Evolutionary conservation across 768 basidiomycete species (phyloP).

Genomic region (Pleurotus sapidus): DNA sequence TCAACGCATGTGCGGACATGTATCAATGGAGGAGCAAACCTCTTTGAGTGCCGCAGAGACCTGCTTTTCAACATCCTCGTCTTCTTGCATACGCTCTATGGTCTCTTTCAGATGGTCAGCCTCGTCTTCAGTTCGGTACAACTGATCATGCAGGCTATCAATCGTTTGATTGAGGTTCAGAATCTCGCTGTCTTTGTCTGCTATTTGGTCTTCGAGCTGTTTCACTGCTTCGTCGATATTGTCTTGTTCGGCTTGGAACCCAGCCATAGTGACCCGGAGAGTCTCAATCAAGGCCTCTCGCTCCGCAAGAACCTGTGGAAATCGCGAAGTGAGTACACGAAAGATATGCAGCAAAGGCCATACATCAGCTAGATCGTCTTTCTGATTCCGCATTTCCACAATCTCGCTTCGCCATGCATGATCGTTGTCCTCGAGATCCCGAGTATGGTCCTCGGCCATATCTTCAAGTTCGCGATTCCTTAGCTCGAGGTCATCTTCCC

Average conservation of each 20-base stretch:
- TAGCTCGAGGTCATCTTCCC: slow-evolving; percentile 82
- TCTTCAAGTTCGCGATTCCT: slow-evolving; percentile 79
- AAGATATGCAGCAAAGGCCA: neutral
- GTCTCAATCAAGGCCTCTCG: slow-evolving; percentile 78
- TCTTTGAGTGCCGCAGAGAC: slow-evolving; percentile 78
- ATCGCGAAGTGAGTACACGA: neutral
- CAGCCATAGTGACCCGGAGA: slow-evolving; percentile 68
- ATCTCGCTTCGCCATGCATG: slow-evolving; percentile 89
- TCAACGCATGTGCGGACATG: neutral
- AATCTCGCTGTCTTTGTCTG: slow-evolving; percentile 78
- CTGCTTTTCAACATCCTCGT: slow-evolving; percentile 72
- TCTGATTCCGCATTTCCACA: slow-evolving; percentile 72
- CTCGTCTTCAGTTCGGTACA: slow-evolving; percentile 87
- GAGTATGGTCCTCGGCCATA: slow-evolving; percentile 68
- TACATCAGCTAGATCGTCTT: slow-evolving; percentile 78
- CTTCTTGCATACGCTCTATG: slow-evolving; percentile 61
- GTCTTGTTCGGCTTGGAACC: slow-evolving; percentile 68
- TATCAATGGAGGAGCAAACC: slow-evolving; percentile 33
- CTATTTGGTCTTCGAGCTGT: slow-evolving; percentile 75
- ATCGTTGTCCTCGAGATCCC: slow-evolving; percentile 71
- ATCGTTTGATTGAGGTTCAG: slow-evolving; percentile 72
- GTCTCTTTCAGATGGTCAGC: slow-evolving; percentile 76
- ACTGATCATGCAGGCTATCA: slow-evolving; percentile 74
- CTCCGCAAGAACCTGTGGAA: slow-evolving; percentile 63
- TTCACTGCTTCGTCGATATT: slow-evolving; percentile 75